Evolutionary conservation across 1,284 basidiomycete species (phyloP).

Genomic region (Apiotrichum siamense): DNA sequence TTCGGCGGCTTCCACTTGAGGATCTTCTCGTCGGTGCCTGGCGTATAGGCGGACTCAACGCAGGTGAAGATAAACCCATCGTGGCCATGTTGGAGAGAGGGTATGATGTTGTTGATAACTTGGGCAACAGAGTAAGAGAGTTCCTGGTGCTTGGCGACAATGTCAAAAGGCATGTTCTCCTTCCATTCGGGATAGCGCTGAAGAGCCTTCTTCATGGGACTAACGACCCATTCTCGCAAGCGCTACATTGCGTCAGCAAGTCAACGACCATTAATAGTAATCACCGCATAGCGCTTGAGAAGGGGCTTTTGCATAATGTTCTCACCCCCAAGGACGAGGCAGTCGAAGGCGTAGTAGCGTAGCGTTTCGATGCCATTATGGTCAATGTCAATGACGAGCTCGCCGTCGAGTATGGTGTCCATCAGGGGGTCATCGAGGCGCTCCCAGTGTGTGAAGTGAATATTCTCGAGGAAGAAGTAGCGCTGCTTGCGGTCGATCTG

Average conservation of each 20-base stretch:
- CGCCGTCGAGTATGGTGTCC: slow-evolving; percentile 86
- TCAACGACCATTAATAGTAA: slow-evolving; percentile 33
- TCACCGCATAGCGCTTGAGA: slow-evolving; percentile 82
- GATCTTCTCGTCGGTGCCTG: slow-evolving; percentile 88
- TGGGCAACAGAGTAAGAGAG: slow-evolving; percentile 82
- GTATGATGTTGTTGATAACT: slow-evolving; percentile 78
- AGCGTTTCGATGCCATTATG: slow-evolving; percentile 67
- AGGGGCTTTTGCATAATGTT: slow-evolving; percentile 79
- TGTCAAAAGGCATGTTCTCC: slow-evolving; percentile 72
- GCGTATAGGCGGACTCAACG: slow-evolving; percentile 71
- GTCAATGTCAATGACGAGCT: slow-evolving; percentile 87
- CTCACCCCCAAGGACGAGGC: slow-evolving; percentile 76
- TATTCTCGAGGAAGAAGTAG: slow-evolving; percentile 66
- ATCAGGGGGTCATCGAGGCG: slow-evolving; percentile 59
- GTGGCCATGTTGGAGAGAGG: slow-evolving; percentile 83
- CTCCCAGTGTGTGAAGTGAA: slow-evolving; percentile 85
- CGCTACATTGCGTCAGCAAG: slow-evolving; percentile 53
- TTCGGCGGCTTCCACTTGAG: slow-evolving; percentile 99
- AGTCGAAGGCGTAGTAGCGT: slow-evolving; percentile 86
- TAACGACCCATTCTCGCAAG: slow-evolving; percentile 73
- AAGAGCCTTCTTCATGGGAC: slow-evolving; percentile 69
- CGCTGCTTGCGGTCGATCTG: slow-evolving; percentile 93
- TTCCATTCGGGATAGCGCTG: slow-evolving; percentile 58
- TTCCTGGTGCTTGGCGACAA: slow-evolving; percentile 81
- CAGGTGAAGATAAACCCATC: slow-evolving; percentile 98